Percentiles rank a stretch among this genome's conserved stretches.
These are phyloP conservation scores for Cordyceps cicadae DNA, from an alignment of 2,329 filamentous ascomycete species.

Conservation along the genomic window DNA sequence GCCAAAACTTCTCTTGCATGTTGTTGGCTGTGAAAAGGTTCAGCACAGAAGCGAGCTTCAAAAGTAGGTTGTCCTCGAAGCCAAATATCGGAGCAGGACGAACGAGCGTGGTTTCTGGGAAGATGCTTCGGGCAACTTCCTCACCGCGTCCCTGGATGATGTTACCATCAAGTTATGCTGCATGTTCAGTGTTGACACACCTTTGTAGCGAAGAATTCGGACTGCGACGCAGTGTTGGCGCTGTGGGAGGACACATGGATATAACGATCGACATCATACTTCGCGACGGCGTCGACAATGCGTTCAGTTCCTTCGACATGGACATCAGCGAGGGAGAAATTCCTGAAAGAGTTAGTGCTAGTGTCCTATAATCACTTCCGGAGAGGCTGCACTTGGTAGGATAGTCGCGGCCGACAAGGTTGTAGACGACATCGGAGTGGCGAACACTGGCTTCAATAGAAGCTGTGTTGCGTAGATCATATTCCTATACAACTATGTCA, in stretches of 20 bases:
- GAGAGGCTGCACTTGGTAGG: conserved; percentile 71
- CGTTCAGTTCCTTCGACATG: conserved; percentile 88
- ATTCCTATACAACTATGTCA: conserved; percentile 54
- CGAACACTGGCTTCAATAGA: conserved; percentile 95
- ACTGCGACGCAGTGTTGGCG: conserved; percentile 68
- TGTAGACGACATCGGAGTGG: conserved; percentile 97
- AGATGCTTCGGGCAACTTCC: conserved; percentile 75
- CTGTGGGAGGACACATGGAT: conserved; percentile 97
- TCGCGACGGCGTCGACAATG: conserved; percentile 88
- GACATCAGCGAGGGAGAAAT: conserved; percentile 87
- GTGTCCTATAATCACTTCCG: conserved; percentile 15
- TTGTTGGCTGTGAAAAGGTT: conserved; percentile 88
- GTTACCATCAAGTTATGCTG: conserved; percentile 13
- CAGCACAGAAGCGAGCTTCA: conserved; percentile 70
- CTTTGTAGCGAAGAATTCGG: conserved; percentile 90
- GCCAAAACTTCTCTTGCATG: conserved; percentile 84
- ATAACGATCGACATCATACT: conserved; percentile 95
- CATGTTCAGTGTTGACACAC: conserved; percentile 29
- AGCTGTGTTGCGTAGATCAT: conserved; percentile 85
- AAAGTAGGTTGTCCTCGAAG: conserved; percentile 85
- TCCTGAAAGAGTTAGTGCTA: conserved; percentile 49
- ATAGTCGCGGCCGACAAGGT: conserved; percentile 88
- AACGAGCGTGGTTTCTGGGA: conserved; percentile 94
- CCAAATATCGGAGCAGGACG: conserved; percentile 90
- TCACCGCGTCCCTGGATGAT: conserved; percentile 63